Evolutionary conservation across 768 basidiomycete species (phyloP), one percentile per base, ranked within the genome.

Genomic region (Boletellus ananiceps): DNA sequence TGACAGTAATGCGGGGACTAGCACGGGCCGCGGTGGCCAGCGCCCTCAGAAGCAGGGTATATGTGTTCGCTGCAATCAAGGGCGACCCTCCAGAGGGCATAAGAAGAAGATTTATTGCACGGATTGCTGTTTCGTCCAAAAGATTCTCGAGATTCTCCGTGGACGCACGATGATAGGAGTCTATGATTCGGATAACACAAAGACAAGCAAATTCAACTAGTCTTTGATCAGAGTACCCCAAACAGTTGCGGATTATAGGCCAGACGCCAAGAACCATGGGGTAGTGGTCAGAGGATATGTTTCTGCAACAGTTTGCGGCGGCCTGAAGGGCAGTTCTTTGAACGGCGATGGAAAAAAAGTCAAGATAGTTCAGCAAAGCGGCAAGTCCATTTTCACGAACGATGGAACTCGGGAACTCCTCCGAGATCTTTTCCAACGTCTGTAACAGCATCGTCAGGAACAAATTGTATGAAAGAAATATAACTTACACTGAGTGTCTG

Each of bases 401-500:
- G 58, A 99, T 96, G 14, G 93, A 84, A 56, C 88, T 87, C 1
- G 96, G 94, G 57, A 93, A 94, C 68, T 98, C 96, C 65, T 95
- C 93, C 3, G 95, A 95, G 32, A 99, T 94, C 73, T 99, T 99
- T 73, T 97, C 92, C 74, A 96, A 75, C 0, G 95, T 99, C 95
- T 97, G 63, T 12, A 33, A 47, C 42, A 59, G 41, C 40, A 47
- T 52, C 42, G 46, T 61, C 54, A 52, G 57, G 42, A 49, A 27
- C 44, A 43, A 41, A 42, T 32, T 40, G 25, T 34, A 0, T 9
- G 43, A 50, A 45, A 40, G 8, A 54, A 32, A 34, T 50, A 29
- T 19, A 44, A 81, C 93, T 74, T 74, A 97, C 95, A 63, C 91
- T 94, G 57, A 99, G 72, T 8, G 95, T 97, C 71, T 99, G 96